Evolutionary conservation across 192 early-diverging fungal species (phyloP), one percentile per base, ranked within the genome.

Genomic region (Linnemannia elongata): DNA sequence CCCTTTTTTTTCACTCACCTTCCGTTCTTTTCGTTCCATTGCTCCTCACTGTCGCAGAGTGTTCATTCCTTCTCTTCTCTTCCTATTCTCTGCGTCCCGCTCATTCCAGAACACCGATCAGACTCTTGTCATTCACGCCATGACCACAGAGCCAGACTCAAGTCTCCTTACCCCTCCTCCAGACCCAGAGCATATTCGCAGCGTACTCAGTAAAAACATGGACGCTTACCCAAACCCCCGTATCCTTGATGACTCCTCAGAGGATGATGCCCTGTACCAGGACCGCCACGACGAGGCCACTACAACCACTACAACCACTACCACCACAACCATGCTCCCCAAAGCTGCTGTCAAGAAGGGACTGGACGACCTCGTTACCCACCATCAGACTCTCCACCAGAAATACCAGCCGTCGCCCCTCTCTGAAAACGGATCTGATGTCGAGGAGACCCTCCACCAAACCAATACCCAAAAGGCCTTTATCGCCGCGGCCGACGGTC

Each of bases 151-250:
- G n/a, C n/a, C 71, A 35, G 42, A 27, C 72, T 47, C 42, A 24
- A 35, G 60, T 22, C 79, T 69, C 18, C 74, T 86, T 36, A 77
- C 78, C 36, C 79, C 79, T 17, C 83, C 83, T 42, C 76, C 82
- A 39, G 82, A 79, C 76, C 33, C 69, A 12, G 54, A 49, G 33
- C 47, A 54, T 54, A 22, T 39, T 20, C 70, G 45, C 77, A 80
- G 22, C 69, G 38, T 49, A 10, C 69, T 57, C 27, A 66, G 30
- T 30, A 72, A 63, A 38, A 18, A 47, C 77, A 79, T 79, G 71
- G 82, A 79, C 77, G 49, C 47, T 0, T 72, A 60, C 38, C 41
- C 38, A 13, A 39, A 24, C 8, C 24, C 80, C n/a, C 69, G 49
- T 69, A 73, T 74, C 3, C n/a, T 84, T 30, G 69, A 77, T n/a